Evolutionary conservation across 2,329 filamentous ascomycete genomes (phyloP).

Genomic region (Aspergillus transmontanensis): DNA sequence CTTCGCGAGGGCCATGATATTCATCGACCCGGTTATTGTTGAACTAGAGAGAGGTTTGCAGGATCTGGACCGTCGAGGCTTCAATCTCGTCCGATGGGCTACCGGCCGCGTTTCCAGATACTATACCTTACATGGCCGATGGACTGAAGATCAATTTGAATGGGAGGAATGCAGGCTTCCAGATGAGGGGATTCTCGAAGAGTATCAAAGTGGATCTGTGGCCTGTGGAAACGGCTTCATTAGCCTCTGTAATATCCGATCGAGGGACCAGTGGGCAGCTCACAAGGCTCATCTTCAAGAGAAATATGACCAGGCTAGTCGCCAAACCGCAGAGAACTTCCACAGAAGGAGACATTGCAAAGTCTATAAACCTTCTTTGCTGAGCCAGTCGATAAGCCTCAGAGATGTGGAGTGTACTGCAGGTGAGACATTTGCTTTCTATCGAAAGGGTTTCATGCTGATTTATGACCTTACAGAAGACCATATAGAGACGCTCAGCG

Average conservation of each 20-base stretch:
- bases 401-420: background rate
- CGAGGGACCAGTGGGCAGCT: background rate
- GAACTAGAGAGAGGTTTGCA: constrained; percentile 1
- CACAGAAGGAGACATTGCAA: background rate
- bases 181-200: constrained; percentile 14
- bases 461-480: background rate
- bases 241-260: background rate
- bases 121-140: constrained; percentile 28
- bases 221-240: background rate
- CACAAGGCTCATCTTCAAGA: background rate
- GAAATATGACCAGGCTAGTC: background rate
- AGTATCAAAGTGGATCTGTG: constrained; percentile 1
- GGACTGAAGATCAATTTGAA: constrained; percentile 13
- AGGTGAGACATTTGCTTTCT: background rate
- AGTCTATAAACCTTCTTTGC: constrained; percentile 5
- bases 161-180: background rate
- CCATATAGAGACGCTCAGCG: background rate
- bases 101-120: constrained; percentile 21
- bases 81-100: constrained; percentile 15
- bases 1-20: constrained; percentile 17
- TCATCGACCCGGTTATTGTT: constrained; percentile 28
- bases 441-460: too few species aligned
- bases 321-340: background rate
- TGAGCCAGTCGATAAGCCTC: constrained; percentile 2
- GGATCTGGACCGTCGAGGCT: constrained; percentile 7